Evolutionary conservation across 768 basidiomycete species (phyloP).

Genomic region (Trametopsis cervina): DNA sequence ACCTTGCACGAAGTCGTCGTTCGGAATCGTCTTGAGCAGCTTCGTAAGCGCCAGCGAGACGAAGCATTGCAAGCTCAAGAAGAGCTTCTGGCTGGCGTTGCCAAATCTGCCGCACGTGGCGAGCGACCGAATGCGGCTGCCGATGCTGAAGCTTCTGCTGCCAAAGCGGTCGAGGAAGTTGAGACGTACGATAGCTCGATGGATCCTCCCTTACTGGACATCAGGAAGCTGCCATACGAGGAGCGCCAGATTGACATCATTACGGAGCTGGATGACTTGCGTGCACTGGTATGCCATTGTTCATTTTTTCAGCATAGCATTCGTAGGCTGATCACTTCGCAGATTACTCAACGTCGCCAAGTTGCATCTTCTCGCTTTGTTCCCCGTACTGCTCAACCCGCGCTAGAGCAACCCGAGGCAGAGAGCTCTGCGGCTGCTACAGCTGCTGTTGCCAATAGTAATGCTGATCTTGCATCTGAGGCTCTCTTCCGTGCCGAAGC

Average conservation of each 20-base stretch:
- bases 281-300: conserved; percentile 47
- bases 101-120: conserved; percentile 46
- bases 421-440: conserved; percentile 45
- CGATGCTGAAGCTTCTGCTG: conserved; percentile 28
- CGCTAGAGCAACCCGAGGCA: conserved; percentile 48
- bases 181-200: conserved; percentile 82
- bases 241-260: conserved; percentile 80
- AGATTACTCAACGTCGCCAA: conserved; percentile 75
- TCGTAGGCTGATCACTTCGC: conserved; percentile 1
- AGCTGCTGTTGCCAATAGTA: conserved; percentile 62
- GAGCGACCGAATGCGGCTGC: conserved; percentile 33
- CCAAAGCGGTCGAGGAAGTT: conserved; percentile 43
- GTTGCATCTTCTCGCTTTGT: conserved; percentile 88
- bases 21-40: conserved; percentile 90
- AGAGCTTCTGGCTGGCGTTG: conserved; percentile 79
- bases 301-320: conserved; percentile 6
- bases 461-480: conserved; percentile 77
- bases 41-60: conserved; percentile 92
- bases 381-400: conserved; percentile 59
- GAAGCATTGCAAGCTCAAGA: conserved; percentile 93
- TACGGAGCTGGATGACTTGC: conserved; percentile 57
- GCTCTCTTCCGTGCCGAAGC: conserved; percentile 88
- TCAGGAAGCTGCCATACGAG: conserved; percentile 61
- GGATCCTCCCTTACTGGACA: conserved; percentile 76
- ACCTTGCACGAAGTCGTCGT: conserved; percentile 94